phyloP scores from a whole-genome alignment of 1,139 yeast genomes.

The Debaryomyces coudertii region DNA sequence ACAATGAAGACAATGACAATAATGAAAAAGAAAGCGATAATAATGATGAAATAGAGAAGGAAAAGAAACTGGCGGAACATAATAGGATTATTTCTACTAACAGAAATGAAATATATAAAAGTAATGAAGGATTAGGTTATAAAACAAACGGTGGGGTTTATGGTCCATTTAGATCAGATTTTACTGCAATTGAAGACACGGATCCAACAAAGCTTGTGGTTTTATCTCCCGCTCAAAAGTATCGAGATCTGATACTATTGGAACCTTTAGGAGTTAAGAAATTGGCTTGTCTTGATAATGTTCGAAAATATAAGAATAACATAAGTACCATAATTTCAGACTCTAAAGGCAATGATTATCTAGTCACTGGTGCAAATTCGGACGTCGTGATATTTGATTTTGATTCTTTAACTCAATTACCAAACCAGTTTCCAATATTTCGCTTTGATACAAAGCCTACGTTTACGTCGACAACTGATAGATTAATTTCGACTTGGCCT shows the following conservation, averaged over 20 bases:
- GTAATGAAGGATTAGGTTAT: background rate
- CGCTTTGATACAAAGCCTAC: slow-evolving; percentile 45
- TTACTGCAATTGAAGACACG: slow-evolving; percentile 20
- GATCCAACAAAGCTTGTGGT: slow-evolving; percentile 28
- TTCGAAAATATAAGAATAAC: slow-evolving; percentile 42
- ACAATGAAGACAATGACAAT: background rate
- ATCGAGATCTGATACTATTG: slow-evolving; percentile 30
- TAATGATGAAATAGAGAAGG: background rate
- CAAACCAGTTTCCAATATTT: slow-evolving; percentile 27
- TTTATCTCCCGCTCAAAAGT: slow-evolving; percentile 37
- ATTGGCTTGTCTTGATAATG: slow-evolving; percentile 22
- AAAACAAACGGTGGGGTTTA: slow-evolving; percentile 19
- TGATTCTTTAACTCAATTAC: slow-evolving; percentile 27
- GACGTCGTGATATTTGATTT: slow-evolving; percentile 34
- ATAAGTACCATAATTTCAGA: slow-evolving; percentile 23
- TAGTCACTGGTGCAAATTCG: slow-evolving; percentile 35
- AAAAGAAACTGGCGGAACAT: background rate
- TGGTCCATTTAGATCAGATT: slow-evolving; percentile 21
- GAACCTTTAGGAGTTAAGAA: slow-evolving; percentile 27
- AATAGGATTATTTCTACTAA: background rate
- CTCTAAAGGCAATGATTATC: slow-evolving; percentile 20
- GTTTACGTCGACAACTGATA: slow-evolving; percentile 39
- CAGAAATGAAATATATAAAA: background rate
- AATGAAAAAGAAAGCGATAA: background rate
- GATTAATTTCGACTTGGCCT: slow-evolving; percentile 51